Base-by-base conservation (phyloP, 495 filamentous ascomycete species). In the Clavariopsis aquatica region DNA sequence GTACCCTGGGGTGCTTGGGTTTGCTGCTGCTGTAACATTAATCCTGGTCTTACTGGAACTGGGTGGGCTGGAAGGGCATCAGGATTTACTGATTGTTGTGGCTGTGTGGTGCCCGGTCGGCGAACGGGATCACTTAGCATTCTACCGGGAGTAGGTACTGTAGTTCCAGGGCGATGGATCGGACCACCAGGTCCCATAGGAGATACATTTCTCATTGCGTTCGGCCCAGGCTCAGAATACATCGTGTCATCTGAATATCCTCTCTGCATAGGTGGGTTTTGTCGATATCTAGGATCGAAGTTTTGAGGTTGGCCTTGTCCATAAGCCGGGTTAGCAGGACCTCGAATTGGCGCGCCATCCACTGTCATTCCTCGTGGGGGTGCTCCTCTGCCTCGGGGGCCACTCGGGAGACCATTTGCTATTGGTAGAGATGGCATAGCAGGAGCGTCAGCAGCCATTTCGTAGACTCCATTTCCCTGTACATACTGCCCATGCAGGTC, bases 11-110 rank as follows among this genome's bases (percentile, higher is more conserved):
- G 45, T 8, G 57, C 12, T 28, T 49, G 15, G 19, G 27, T 4
- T 52, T 64, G 46, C 5, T 64, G 31, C 29, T 62, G 38, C 24
- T 67, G 62, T 28, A 65, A 52, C 74, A 89, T 84, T 52, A 88
- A 80, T 15, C 93, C 94, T 2, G 89, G 85, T 20, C 93, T 84
- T 52, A 95, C 84, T 12, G 94, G 94, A 5, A 81, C 78, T 10
- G 93, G 92, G 72, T 96, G 94, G 29, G 84, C 81, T 17, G 91
- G 86, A 2, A 95, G 79, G n/a, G 78, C 78, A 72, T 92, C 88
- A 1, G 82, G 80, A 55, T 83, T 78, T 20, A 73, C 52, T 17
- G 26, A 63, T 41, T 68, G 65, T 41, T 68, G 80, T 60, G 62
- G 66, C 76, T 78, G 59, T 69, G 78, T 69, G n/a, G 68, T 68